Conservation (phyloP, 768 basidiomycete species). For the Leccinum subtestaceum region DNA sequence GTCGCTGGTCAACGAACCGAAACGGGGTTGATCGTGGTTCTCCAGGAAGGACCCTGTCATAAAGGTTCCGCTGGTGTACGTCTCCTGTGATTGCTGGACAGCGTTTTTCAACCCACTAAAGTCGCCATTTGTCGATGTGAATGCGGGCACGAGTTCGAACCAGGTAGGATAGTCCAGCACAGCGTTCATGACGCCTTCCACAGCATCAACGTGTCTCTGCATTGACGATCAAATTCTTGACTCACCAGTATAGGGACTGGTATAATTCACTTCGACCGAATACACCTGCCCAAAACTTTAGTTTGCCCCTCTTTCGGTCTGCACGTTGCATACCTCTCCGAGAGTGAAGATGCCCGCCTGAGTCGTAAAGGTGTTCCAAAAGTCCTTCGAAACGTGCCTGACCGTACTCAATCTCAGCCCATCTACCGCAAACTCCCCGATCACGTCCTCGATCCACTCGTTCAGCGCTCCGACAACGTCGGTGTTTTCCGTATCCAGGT, state of each 20-base stretch:
- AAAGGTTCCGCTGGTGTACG: conserved; percentile 41
- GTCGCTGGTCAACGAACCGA: conserved; percentile 42
- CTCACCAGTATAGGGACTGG: conserved; percentile 41
- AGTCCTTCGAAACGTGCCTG: conserved; percentile 52
- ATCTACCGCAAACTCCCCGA: conserved; percentile 48
- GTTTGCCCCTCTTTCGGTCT: conserved; percentile 16
- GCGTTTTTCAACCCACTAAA: conserved; percentile 30
- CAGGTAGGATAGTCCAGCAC: conserved; percentile 52
- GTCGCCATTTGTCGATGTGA: conserved; percentile 34
- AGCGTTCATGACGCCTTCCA: conserved; percentile 40
- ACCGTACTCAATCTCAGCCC: conserved; percentile 59
- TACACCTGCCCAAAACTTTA: conserved; percentile 34
- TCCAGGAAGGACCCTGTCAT: conserved; percentile 49
- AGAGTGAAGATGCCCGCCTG: conserved; percentile 52
- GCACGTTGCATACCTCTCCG: conserved; percentile 44
- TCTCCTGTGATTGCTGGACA: conserved; percentile 32
- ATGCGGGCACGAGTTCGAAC: conserved; percentile 42
- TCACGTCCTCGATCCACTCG: conserved; percentile 46
- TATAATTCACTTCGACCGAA: conserved; percentile 40
- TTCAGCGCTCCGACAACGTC: conserved; percentile 43
- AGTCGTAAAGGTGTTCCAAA: conserved; percentile 52
- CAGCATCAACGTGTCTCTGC: neutral
- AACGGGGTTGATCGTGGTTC: conserved; percentile 55
- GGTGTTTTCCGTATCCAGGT: conserved; percentile 53
- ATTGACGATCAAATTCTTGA: neutral